Evolutionary conservation across 2,329 filamentous ascomycete species (phyloP).

Genomic region (Fusarium acutatum): DNA sequence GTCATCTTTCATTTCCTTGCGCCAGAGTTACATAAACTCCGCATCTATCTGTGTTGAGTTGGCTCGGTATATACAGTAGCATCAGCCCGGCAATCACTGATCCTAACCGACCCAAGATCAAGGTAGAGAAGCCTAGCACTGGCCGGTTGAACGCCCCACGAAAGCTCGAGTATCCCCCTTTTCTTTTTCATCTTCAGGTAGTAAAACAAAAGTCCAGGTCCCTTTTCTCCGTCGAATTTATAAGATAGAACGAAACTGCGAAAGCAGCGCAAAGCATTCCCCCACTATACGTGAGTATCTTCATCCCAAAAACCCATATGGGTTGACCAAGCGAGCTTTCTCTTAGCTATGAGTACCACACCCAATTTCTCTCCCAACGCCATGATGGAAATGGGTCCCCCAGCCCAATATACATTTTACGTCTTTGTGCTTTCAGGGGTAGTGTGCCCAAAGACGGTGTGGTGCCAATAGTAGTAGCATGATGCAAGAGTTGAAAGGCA

Average conservation of each 20-base stretch:
- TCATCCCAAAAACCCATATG: neutral
- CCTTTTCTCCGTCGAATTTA: slow-evolving; percentile 1
- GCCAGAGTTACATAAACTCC: slow-evolving; percentile 17
- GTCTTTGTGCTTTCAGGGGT: neutral
- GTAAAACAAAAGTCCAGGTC: slow-evolving; percentile 15
- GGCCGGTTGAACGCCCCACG: slow-evolving; percentile 40
- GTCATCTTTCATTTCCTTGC: slow-evolving; percentile 10
- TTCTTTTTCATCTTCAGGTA: slow-evolving; percentile 10
- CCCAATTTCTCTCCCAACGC: slow-evolving; percentile 27
- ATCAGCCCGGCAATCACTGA: slow-evolving; percentile 3
- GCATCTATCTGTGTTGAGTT: slow-evolving; percentile 24
- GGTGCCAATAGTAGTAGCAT: neutral
- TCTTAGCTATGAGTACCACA: neutral
- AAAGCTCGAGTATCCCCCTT: slow-evolving; percentile 16
- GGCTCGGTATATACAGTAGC: slow-evolving; percentile 29
- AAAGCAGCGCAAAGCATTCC: slow-evolving; percentile 1
- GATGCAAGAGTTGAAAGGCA: neutral
- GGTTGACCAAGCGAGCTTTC: slow-evolving; percentile 15
- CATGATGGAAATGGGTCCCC: slow-evolving; percentile 29
- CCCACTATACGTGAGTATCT: neutral
- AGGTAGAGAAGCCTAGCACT: slow-evolving; percentile 15
- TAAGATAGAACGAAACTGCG: neutral
- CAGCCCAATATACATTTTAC: slow-evolving; percentile 31
- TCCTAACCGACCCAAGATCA: slow-evolving; percentile 8
- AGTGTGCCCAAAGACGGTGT: slow-evolving; percentile 1